Percentiles rank a stretch among this genome's conserved stretches.
Conservation (phyloP, 768 basidiomycete species). For the Phlegmacium glaucopus region DNA sequence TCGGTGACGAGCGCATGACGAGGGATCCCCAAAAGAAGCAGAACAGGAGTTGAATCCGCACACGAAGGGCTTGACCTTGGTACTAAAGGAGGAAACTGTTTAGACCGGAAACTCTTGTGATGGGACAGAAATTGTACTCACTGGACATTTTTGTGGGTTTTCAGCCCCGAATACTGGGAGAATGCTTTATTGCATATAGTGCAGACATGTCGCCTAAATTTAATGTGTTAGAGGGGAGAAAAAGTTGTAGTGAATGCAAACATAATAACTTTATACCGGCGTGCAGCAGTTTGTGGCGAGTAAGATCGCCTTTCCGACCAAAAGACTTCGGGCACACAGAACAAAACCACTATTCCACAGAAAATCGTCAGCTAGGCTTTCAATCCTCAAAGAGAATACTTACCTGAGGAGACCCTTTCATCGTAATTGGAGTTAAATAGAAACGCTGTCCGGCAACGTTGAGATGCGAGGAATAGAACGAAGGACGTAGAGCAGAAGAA, state of each 20-base stretch:
- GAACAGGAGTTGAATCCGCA: constrained; percentile 48
- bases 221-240: background rate
- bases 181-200: constrained; percentile 51
- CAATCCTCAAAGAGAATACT: background rate
- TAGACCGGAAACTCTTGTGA: background rate
- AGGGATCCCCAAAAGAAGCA: constrained; percentile 63
- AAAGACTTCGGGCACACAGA: constrained; percentile 47
- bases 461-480: constrained; percentile 14
- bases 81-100: constrained; percentile 29
- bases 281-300: constrained; percentile 53
- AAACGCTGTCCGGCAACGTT: constrained; percentile 49
- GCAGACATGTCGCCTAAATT: constrained; percentile 49
- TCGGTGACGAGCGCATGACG: constrained; percentile 62
- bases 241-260: background rate
- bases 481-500: background rate
- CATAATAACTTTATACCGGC: constrained; percentile 41
- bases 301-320: constrained; percentile 55
- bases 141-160: constrained; percentile 67
- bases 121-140: constrained; percentile 30
- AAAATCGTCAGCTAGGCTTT: background rate
- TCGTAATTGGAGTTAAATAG: constrained; percentile 5
- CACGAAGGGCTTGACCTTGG: constrained; percentile 45
- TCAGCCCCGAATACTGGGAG: constrained; percentile 55
- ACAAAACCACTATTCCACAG: constrained; percentile 26
- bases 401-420: constrained; percentile 7